These are phyloP conservation scores for Monilinia aucupariae DNA, from an alignment of 2,329 filamentous ascomycete genomes.

Conservation along the genomic window DNA sequence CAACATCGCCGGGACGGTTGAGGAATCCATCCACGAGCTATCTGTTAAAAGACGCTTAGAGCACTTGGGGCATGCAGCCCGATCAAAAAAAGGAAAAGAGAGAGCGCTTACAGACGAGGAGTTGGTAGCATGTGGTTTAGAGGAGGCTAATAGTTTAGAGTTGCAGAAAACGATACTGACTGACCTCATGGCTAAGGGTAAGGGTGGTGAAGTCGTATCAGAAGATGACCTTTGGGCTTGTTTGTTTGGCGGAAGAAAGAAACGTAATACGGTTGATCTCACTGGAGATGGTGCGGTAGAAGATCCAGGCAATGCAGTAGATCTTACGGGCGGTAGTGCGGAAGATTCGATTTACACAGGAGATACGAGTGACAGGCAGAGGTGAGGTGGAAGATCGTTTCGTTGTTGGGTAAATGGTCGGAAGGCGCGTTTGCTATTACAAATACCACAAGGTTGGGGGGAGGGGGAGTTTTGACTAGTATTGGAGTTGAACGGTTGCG, in stretches of 20 bases:
- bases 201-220: slow-evolving; percentile 73
- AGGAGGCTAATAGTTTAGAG: slow-evolving; percentile 80
- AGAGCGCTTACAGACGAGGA: slow-evolving; percentile 41
- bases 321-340: not conserved
- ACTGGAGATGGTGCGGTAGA: not conserved
- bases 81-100: slow-evolving; percentile 37
- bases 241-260: slow-evolving; percentile 58
- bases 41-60: slow-evolving; percentile 73
- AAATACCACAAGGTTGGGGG: not conserved
- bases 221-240: slow-evolving; percentile 83
- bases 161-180: slow-evolving; percentile 67
- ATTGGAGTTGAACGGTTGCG: not conserved
- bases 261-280: not conserved
- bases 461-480: not conserved
- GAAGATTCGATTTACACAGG: not conserved
- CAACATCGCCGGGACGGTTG: slow-evolving; percentile 82
- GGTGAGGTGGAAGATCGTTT: not conserved
- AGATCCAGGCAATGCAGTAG: not conserved
- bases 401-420: not conserved
- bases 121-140: slow-evolving; percentile 58
- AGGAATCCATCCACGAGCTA: slow-evolving; percentile 85
- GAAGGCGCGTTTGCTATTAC: not conserved
- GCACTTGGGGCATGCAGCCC: slow-evolving; percentile 56
- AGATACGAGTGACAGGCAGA: not conserved
- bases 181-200: slow-evolving; percentile 64